Evolutionary conservation across 352 stramenopile genomes (phyloP), one percentile per base, ranked within the genome.

Genomic region (Globisporangium takayamanum): DNA sequence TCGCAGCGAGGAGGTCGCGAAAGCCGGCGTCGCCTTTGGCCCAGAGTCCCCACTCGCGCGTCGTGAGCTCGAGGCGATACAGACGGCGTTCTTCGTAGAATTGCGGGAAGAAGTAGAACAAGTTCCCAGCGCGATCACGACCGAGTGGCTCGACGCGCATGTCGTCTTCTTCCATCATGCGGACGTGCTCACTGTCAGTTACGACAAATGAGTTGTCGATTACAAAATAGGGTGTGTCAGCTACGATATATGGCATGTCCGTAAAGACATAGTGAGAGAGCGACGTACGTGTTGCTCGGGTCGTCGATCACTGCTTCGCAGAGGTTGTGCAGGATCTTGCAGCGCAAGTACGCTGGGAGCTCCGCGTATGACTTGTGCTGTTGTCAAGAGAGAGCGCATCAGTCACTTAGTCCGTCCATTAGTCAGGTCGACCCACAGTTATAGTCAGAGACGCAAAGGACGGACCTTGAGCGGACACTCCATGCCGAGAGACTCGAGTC

Each of bases 161-260:
- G 49, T 94, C 84, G 49, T 94, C 84, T 5, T 94, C 84, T 63
- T 94, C 80, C 84, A 94, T 94, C 62, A 90, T 71, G 7, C 83
- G 84, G 61, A 94, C 80, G 63, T 92, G 87, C 60, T 91, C 80
- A 28, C 80, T 92, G 56, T 46, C 48, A 26, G 41, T 8, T 8
- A 50, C 20, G 3, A 65, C 8, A 44, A 47, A 8, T 47, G 15
- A 8, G 11, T 18, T 20, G 41, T 7, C 5, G 2, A 1, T 11
- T 18, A n/a, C 5, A 14, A 18, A 14, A 47, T 47, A 44, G 64
- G 37, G 48, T 53, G 42, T 30, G 22, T 12, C 5, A 28, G 28
- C 8, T 52, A 45, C 0, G 20, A 59, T 48, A 14, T 33, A 33
- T 33, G 28, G 28, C 28, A 33, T 0, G 37, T 37, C 6, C 26